Base-by-base conservation (phyloP, 2,329 filamentous ascomycete genomes). In the Cladosporium sphaerospermum region DNA sequence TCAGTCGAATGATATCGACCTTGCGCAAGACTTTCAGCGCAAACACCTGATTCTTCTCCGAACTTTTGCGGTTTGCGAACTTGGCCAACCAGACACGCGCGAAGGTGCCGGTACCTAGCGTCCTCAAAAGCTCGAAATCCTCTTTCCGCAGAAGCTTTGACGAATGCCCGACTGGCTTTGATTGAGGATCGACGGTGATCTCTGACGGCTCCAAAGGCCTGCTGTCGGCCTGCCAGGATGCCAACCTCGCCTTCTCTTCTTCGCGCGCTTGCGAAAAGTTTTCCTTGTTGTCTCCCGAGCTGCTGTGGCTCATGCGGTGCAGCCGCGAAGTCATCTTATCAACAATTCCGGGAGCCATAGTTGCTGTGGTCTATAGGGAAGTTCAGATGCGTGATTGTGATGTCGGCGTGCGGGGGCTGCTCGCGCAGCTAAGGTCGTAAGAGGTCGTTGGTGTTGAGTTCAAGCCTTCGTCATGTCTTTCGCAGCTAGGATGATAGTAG, bases 11-110 rank as follows among this genome's bases (percentile, higher is more conserved):
- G 42, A 93, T 85, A 63, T 80, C 77, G 44, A 73, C 71, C 64
- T 80, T 80, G 60, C 86, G 82, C 59, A 92, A 71, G 53, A 90
- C 89, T 77, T 92, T 92, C 64, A 92, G 78, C 43, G 87, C 87
- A 70, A 85, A 91, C n/a, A 91, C 85, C 61, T 83, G 80, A 64
- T 78, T 76, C 57, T 75, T 74, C 62, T 85, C 81, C 36, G 73
- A 73, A 18, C 78, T 68, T 44, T 68, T 62, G 33, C 52, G 40
- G 59, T 78, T 76, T 40, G 80, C 77, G 36, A 88, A 79, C 55
- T 82, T 82, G 48, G 88, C 86, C 56, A 92, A 81, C 75, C 86
- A 90, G 43, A 93, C 88, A 59, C 88, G 79, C 59, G 88, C 88
- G 74, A 93, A 93, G 28, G 64, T 69, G 85, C 85, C 87, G 39